phyloP scores from a whole-genome alignment of 257 asterid species.

The Paraleonurus japonicus region DNA sequence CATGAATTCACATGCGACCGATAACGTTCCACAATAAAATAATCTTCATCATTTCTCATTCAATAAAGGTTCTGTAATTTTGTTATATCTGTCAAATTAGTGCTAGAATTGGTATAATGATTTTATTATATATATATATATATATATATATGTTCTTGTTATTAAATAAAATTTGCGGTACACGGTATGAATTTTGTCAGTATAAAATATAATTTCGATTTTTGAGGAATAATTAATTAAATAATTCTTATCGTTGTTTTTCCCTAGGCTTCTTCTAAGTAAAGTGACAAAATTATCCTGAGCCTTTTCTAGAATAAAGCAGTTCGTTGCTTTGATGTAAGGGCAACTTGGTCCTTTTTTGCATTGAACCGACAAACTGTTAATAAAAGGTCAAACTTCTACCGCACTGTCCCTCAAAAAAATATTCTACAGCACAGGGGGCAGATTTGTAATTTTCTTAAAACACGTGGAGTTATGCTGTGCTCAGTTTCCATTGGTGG shows the following conservation, averaged over 20 bases:
- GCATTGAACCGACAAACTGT: conserved; percentile 3
- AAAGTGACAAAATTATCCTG: conserved; percentile 35
- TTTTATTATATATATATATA: no score
- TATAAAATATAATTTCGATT: background rate
- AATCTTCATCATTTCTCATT: background rate
- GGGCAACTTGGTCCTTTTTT: conserved; percentile 46
- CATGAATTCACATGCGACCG: background rate
- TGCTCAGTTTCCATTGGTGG: conserved; percentile 33
- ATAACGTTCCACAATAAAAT: background rate
- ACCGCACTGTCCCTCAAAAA: background rate
- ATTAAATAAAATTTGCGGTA: background rate
- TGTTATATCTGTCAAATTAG: background rate
- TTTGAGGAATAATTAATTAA: background rate
- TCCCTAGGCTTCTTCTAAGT: background rate
- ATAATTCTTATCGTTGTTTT: background rate
- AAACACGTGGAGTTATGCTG: conserved; percentile 46
- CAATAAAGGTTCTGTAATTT: background rate
- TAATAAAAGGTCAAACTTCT: conserved; percentile 14
- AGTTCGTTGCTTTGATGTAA: conserved; percentile 4
- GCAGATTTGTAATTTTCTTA: conserved; percentile 19
- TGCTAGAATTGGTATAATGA: no score
- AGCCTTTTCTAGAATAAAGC: conserved; percentile 12
- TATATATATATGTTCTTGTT: no score
- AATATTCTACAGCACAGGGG: conserved; percentile 21
- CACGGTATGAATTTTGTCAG: background rate